Conservation (phyloP, 371 early-diverging fungal species). For the Blakeslea trispora region DNA sequence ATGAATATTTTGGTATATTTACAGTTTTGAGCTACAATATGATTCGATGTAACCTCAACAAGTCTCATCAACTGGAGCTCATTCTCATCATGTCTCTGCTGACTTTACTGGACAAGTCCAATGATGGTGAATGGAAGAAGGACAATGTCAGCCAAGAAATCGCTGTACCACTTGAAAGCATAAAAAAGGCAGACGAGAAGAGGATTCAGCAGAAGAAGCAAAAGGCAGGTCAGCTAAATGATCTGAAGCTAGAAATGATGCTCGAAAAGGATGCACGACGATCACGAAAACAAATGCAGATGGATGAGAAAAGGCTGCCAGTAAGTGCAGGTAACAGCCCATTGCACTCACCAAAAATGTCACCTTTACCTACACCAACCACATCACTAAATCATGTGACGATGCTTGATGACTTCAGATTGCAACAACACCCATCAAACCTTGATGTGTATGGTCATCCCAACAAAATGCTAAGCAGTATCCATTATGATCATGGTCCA, state of each 20-base stretch:
- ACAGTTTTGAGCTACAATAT: conserved; percentile 44
- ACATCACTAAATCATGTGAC: conserved; percentile 11
- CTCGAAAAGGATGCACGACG: conserved; percentile 41
- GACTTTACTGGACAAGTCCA: conserved; percentile 47
- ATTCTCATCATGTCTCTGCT: conserved; percentile 35
- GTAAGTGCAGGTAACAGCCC: conserved; percentile 27
- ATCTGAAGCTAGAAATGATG: conserved; percentile 36
- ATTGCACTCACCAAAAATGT: conserved; percentile 16
- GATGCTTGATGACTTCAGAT: not conserved
- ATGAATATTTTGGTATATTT: conserved; percentile 48
- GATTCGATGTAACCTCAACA: conserved; percentile 24
- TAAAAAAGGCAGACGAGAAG: not conserved
- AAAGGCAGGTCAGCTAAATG: conserved; percentile 31
- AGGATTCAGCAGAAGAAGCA: conserved; percentile 30
- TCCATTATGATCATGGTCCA: no score
- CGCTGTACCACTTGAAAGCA: not conserved
- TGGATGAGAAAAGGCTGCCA: conserved; percentile 15
- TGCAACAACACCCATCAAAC: conserved; percentile 10
- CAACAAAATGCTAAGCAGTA: no score
- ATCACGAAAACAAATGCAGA: conserved; percentile 38
- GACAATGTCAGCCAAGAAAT: conserved; percentile 20
- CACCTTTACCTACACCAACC: conserved; percentile 29
- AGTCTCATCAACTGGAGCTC: conserved; percentile 31
- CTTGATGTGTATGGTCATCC: not conserved
- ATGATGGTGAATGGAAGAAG: conserved; percentile 36